Evolutionary conservation across 2,329 filamentous ascomycete species (phyloP), one percentile per base, ranked within the genome.

Genomic region (Paracoccidioides brasiliensis): DNA sequence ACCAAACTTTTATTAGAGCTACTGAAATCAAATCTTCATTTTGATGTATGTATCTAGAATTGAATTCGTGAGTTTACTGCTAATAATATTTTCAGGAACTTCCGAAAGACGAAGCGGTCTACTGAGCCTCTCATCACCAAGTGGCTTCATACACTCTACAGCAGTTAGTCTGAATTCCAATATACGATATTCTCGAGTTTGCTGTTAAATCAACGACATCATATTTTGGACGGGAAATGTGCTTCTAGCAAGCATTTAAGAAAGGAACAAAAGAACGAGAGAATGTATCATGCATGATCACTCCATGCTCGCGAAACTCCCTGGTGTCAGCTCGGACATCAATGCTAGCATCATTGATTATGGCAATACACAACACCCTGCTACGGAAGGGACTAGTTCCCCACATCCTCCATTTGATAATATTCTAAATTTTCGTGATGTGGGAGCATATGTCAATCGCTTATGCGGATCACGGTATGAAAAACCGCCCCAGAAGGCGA

Each of bases 351-450:
- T 35, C 28, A 49, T 15, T 30, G 32, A 37, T 49, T 5, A 14
- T 30, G 22, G 8, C 43, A 49, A 12, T 42, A 3, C n/a, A 5
- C 28, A 41, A 42, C 35, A 22, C 22, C 22, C 38, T 12, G 22
- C 37, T 9, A 32, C 14, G 15, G 33, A 28, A n/a, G 49, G 41
- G 38, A 32, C 5, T n/a, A 32, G 35, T 12, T 40, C 67, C 3
- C 63, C 66, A 38, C 65, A 68, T 54, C 64, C 67, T 5, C 65
- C 66, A 0, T 73, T 85, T 61, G 75, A 83, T 57, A 78, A 77
- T 53, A 76, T 90, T 52, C 72, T 84, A 63, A 91, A 91, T 68
- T 88, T 90, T 66, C 81, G 88, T 56, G 87, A 91, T 74, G 83
- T 90, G 45, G 86, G 83, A 43, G 73, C 76, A 59, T 82, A 80